Conservation (phyloP, 2,329 filamentous ascomycete genomes). For the Aspergillus glaucus region DNA sequence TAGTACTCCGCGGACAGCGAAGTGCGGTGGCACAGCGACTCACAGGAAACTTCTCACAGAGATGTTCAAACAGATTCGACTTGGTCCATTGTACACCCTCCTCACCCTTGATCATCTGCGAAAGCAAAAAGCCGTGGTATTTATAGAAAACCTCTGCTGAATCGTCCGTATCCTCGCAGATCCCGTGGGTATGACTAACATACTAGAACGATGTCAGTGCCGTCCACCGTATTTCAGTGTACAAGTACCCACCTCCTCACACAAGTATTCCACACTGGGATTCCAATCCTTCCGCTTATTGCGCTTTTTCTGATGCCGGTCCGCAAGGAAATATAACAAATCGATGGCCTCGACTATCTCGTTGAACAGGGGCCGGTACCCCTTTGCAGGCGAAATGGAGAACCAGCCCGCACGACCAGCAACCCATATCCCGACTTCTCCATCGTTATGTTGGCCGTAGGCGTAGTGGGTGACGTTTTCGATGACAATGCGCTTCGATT, state of each 20-base stretch:
- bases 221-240: not conserved
- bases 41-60: slow-evolving; percentile 39
- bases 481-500: slow-evolving; percentile 40
- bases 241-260: slow-evolving; percentile 31
- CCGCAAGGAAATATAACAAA: slow-evolving; percentile 56
- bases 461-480: slow-evolving; percentile 45
- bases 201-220: slow-evolving; percentile 24
- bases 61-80: slow-evolving; percentile 39
- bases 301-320: slow-evolving; percentile 45
- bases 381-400: slow-evolving; percentile 47
- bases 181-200: slow-evolving; percentile 35
- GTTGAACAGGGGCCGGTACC: slow-evolving; percentile 49
- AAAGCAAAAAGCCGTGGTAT: slow-evolving; percentile 41
- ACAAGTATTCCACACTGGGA: slow-evolving; percentile 33
- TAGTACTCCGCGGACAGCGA: too few relatives aligned
- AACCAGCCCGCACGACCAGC: slow-evolving; percentile 59
- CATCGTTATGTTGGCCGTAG: slow-evolving; percentile 49
- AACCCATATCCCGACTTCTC: slow-evolving; percentile 54
- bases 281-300: slow-evolving; percentile 27
- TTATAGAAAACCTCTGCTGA: slow-evolving; percentile 42
- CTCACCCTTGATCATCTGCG: slow-evolving; percentile 41
- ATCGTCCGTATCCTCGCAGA: slow-evolving; percentile 40
- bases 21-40: slow-evolving; percentile 2
- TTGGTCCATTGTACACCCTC: slow-evolving; percentile 41
- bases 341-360: slow-evolving; percentile 55